Evolutionary conservation across 345 rosid genomes (phyloP), one percentile per base, ranked within the genome.

Genomic region (Arabis alpina): DNA sequence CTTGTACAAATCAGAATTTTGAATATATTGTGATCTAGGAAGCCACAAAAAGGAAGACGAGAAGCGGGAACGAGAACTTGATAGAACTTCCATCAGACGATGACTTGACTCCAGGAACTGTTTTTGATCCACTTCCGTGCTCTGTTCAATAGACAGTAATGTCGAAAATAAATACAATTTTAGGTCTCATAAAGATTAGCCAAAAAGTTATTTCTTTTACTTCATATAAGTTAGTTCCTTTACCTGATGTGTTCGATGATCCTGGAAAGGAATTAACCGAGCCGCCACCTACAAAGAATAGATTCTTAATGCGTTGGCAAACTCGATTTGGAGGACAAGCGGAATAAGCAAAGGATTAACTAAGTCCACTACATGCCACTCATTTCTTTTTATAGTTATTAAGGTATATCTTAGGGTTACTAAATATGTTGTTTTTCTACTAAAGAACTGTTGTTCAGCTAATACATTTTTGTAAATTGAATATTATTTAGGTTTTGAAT

Each of bases 241-340:
- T 80, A 89, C 98, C 96, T 84, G 88, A 78, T 50, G 70, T 64
- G 71, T 68, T 80, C 51, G 87, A 76, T 79, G 88, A 42, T 62
- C 72, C 88, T 13, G 80, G 54, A 12, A 90, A 89, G 40, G 92
- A 72, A 43, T 61, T 80, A 5, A 83, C 82, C 12, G 82, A 27
- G 24, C 34, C 40, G 45, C 65, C 59, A 47, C 15, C 49, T 64
- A 40, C 5, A 42, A 44, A 10, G 6, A n/a, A 13, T 16, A 52
- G 32, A 42, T 15, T 27, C 6, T 4, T 63, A 16, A 23, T 23
- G 50, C 9, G 6, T 24, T 10, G 8, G 10, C 40, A 36, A 36
- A 36, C 10, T 8, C 10, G 40, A 8, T 36, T 8, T 36, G 40
- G 40, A 36, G 10, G 3, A 0, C 3, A 36, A 36, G 10, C 40